Percentiles rank a stretch among this genome's conserved stretches.
phyloP scores from a whole-genome alignment of 2,329 filamentous ascomycete species.

The Penicillium sp. region DNA sequence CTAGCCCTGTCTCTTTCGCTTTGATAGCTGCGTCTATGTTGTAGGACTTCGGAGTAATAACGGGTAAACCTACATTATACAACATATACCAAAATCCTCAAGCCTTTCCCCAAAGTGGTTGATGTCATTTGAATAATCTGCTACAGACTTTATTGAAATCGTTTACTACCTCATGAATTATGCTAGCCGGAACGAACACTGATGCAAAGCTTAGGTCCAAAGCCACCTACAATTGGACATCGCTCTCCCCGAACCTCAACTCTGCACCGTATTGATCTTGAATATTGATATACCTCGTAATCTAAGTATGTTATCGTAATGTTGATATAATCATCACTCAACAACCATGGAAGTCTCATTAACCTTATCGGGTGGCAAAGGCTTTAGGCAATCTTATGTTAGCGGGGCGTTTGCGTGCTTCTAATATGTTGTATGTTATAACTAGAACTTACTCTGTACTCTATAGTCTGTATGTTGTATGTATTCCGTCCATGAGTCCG shows the following conservation, averaged over 20 bases:
- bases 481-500: too few relatives aligned
- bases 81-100: slow-evolving; percentile 12
- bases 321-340: background rate
- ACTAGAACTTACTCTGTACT: background rate
- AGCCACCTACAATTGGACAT: slow-evolving; percentile 6
- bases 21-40: background rate
- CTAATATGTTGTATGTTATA: background rate
- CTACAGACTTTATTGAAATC: background rate
- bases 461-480: too few relatives aligned
- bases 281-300: background rate
- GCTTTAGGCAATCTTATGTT: background rate
- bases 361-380: slow-evolving; percentile 3
- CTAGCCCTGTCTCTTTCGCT: background rate
- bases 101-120: background rate
- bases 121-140: background rate
- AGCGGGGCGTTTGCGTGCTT: background rate
- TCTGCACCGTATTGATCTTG: background rate
- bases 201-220: slow-evolving; percentile 18
- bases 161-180: background rate
- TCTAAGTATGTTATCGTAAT: background rate
- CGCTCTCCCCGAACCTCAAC: background rate
- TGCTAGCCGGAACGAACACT: slow-evolving; percentile 10
- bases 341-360: slow-evolving; percentile 1
- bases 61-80: slow-evolving; percentile 2
- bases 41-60: slow-evolving; percentile 1